Conservation (phyloP, 768 basidiomycete genomes). For the Leccinum olivaceopallidum region DNA sequence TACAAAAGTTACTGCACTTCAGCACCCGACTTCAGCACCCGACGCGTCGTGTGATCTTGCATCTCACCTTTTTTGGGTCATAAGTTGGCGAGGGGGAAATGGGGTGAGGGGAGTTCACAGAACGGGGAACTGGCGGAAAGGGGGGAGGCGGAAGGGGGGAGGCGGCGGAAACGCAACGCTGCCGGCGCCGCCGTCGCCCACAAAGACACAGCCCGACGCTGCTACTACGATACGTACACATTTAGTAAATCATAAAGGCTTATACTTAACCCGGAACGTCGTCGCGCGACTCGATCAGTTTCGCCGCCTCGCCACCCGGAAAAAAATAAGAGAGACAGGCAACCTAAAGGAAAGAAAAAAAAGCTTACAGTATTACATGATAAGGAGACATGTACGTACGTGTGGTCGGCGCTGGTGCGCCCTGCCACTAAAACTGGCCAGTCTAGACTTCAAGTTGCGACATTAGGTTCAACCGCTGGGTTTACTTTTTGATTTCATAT, state of each 20-base stretch:
- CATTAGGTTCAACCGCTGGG: background rate
- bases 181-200: background rate
- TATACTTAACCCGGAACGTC: background rate
- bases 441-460: background rate
- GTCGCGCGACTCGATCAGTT: background rate
- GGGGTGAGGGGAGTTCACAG: background rate
- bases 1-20: background rate
- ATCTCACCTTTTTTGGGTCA: background rate
- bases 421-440: background rate
- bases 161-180: background rate
- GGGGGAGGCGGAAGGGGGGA: background rate
- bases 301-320: background rate
- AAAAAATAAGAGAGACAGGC: background rate
- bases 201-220: background rate
- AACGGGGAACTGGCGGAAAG: background rate
- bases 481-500: background rate
- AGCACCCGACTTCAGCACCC: background rate
- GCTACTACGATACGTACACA: background rate
- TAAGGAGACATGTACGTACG: background rate
- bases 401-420: background rate
- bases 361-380: background rate
- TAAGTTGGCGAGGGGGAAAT: background rate
- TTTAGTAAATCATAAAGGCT: background rate
- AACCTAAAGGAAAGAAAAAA: background rate
- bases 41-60: background rate